Base-by-base conservation (phyloP, 129 eudicot species). In the Dittrichia graveolens region DNA sequence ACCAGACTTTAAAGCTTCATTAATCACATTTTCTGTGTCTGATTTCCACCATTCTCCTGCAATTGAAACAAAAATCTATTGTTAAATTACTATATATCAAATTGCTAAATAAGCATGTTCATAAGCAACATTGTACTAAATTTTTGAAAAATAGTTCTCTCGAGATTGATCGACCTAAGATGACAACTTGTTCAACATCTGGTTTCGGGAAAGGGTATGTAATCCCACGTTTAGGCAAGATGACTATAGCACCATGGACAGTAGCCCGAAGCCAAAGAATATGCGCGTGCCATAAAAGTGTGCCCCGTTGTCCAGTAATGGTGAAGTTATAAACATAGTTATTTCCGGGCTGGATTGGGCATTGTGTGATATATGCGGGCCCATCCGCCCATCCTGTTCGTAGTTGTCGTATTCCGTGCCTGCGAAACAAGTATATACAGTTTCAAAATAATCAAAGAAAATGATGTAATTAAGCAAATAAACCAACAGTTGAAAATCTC, bases 341-440 rank as follows among this genome's bases (percentile, higher is more conserved):
- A 0, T 91, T 87, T 1, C 95, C 91, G 0, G 95, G 81, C 44
- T 73, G 92, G 71, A 91, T 91, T 14, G 95, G 97, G 67, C 97
- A 91, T 24, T 91, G 95, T 37, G 97, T 85, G 57, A 91, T 91
- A 16, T 88, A 91, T 19, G 97, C 95, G 0, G 97, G 95, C 55
- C 95, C 97, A 12, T 91, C 97, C 8, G 97, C 82, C 97, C 97
- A 91, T 5, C 97, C 97, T 13, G 97, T 88, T 78, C 89, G 80
- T 11, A 91, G 71, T 58, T 91, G 97, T 68, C 97, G 84, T 31
- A 91, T 76, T 8, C 97, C 97, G 43, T 91, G 97, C 97, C 96
- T 90, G 39, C 41, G 49, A 63, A 8, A 41, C 38, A 12, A 0
- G 37, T 40, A 24, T 3, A 65, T 8, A 66, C 54, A 15, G 8